Evolutionary conservation across 805 yeast genomes (phyloP), one percentile per base, ranked within the genome.

Genomic region (Candida maesae): DNA sequence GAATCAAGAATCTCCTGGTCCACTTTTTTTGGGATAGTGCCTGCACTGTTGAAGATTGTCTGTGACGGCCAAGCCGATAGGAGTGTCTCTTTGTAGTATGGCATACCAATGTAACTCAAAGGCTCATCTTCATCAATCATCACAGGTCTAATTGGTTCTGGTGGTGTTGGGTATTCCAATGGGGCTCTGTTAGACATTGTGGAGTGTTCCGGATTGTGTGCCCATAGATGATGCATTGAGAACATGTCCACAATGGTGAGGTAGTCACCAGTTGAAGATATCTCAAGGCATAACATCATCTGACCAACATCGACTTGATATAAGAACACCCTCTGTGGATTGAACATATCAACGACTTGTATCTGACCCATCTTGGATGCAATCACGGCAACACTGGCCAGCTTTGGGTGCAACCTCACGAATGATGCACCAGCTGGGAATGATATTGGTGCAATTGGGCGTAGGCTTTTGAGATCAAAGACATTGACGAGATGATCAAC

Each of bases 391-490:
- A 84, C 79, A 28, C 85, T 84, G 6, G 96, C 84, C 36, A 89
- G 58, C 45, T 84, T 83, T 6, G 98, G 97, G 64, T 91, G 97
- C 46, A 91, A 70, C 36, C 84, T 73, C 1, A 84, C 93, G 57
- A 75, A 84, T 9, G 84, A 73, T 1, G 98, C 96, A 11, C 97
- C 97, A 0, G 89, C 82, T 1, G 93, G 89, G 55, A 89, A 88
- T 4, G 96, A 78, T 7, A 91, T 70, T 3, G 97, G 96, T 0
- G 95, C 69, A 41, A 81, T 62, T 2, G 89, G 73, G 38, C 76
- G 73, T 76, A 85, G 68, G 42, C 79, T 74, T 46, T 95, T 73
- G 23, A 87, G 60, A 60, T 93, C 98, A 59, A 78, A 88, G 16
- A 88, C 79, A 50, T 81, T 81, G 16, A 91, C 89, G 46, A 91